phyloP scores from a whole-genome alignment of 495 filamentous ascomycete species.

The Opeltia flavorubescens region DNA sequence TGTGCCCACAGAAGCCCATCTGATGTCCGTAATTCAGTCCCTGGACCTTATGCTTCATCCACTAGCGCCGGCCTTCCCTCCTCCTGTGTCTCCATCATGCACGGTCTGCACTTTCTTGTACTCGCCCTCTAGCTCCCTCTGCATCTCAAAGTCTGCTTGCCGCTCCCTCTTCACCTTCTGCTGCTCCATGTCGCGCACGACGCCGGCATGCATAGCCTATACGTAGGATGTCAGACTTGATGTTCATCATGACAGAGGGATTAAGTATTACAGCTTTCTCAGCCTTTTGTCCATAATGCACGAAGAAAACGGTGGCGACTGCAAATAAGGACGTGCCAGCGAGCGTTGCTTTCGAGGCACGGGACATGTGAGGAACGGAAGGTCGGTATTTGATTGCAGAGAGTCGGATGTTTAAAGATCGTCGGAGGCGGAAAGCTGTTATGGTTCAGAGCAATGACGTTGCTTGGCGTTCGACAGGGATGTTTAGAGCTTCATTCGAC shows the following conservation, averaged over 20 bases:
- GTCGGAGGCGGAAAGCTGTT: too few relatives aligned
- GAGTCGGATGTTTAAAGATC: too few relatives aligned
- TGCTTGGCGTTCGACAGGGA: slow-evolving; percentile 21
- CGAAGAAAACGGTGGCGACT: slow-evolving; percentile 62
- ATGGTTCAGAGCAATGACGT: slow-evolving; percentile 36
- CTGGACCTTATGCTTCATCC: neutral
- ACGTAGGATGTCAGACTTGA: neutral
- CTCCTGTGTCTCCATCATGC: slow-evolving; percentile 17
- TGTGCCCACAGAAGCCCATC: neutral
- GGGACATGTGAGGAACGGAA: too few relatives aligned
- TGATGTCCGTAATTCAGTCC: neutral
- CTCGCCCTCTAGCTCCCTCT: slow-evolving; percentile 70
- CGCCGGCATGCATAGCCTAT: slow-evolving; percentile 91
- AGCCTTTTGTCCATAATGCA: slow-evolving; percentile 75
- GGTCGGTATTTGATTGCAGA: too few relatives aligned
- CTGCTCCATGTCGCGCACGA: slow-evolving; percentile 89
- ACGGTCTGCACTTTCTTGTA: slow-evolving; percentile 77
- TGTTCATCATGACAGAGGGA: neutral
- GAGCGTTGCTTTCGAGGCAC: slow-evolving; percentile 74
- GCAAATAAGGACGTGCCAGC: slow-evolving; percentile 63
- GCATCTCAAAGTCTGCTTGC: slow-evolving; percentile 86
- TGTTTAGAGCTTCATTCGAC: neutral
- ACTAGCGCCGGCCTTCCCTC: neutral
- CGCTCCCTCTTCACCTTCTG: slow-evolving; percentile 78
- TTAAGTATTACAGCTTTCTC: slow-evolving; percentile 60